Evolutionary conservation across 1,284 basidiomycete genomes (phyloP).

Genomic region (Cronartium ribicola): DNA sequence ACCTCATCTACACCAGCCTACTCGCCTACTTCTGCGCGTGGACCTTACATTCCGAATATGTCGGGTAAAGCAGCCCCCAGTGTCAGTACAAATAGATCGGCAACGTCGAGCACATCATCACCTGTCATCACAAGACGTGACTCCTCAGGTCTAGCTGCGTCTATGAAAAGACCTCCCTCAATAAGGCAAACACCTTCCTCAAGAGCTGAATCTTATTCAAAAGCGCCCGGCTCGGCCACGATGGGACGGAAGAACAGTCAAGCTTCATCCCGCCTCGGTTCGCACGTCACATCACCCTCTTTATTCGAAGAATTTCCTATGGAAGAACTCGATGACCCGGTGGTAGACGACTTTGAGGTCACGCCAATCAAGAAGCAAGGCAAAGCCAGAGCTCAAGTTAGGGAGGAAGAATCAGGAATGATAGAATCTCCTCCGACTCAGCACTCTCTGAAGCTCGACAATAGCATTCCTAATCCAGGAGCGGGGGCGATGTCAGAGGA

Average conservation of each 20-base stretch:
- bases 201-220: conserved; percentile 6
- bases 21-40: not conserved
- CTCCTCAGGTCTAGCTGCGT: not conserved
- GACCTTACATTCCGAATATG: not conserved
- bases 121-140: not conserved
- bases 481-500: conserved; percentile 52
- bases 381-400: not conserved
- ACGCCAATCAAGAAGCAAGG: conserved; percentile 4
- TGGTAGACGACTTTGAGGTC: conserved; percentile 20
- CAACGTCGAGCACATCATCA: not conserved
- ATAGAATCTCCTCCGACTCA: conserved; percentile 2
- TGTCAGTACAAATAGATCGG: not conserved
- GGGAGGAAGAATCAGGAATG: not conserved
- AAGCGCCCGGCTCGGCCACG: not conserved
- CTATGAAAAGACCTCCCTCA: not conserved
- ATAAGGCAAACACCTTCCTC: not conserved
- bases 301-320: conserved; percentile 39
- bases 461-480: conserved; percentile 47
- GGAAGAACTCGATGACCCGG: conserved; percentile 6
- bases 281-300: conserved; percentile 12
- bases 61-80: not conserved
- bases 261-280: conserved; percentile 2
- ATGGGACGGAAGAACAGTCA: conserved; percentile 12
- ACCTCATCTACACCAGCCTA: not conserved
- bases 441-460: conserved; percentile 57